Conservation (phyloP, 768 basidiomycete species). For the Leccinum pellstonianum region DNA sequence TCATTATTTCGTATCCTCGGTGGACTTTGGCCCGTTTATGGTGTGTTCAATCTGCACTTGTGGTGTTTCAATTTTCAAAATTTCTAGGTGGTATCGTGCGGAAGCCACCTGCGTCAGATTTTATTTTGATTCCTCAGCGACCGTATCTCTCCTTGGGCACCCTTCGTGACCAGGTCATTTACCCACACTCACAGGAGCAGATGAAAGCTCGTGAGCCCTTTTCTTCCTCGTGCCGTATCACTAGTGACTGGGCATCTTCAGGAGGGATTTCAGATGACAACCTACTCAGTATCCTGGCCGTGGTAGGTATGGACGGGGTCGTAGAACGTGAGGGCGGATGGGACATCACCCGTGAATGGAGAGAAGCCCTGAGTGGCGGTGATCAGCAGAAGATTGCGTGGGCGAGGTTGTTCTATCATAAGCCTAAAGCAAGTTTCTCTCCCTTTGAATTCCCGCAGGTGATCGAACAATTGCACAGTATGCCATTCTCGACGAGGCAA, state of each 20-base stretch:
- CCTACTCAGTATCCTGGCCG: slow-evolving; percentile 64
- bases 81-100: slow-evolving; percentile 66
- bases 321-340: slow-evolving; percentile 97
- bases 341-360: slow-evolving; percentile 88
- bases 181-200: slow-evolving; percentile 79
- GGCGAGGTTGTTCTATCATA: slow-evolving; percentile 95
- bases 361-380: slow-evolving; percentile 89
- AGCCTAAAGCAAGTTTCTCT: slow-evolving; percentile 66
- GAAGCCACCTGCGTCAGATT: slow-evolving; percentile 85
- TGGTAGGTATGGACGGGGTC: slow-evolving; percentile 82
- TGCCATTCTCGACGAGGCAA: slow-evolving; percentile 95
- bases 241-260: slow-evolving; percentile 25
- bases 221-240: background rate
- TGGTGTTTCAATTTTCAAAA: slow-evolving; percentile 7
- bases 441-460: background rate
- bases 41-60: slow-evolving; percentile 9
- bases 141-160: slow-evolving; percentile 95
- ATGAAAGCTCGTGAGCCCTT: slow-evolving; percentile 70
- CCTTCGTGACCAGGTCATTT: slow-evolving; percentile 93
- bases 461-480: slow-evolving; percentile 52
- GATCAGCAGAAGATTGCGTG: slow-evolving; percentile 98
- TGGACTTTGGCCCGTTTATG: slow-evolving; percentile 88
- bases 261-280: slow-evolving; percentile 75
- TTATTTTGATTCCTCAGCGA: slow-evolving; percentile 93
- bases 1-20: slow-evolving; percentile 95